Evolutionary conservation across 805 yeast genomes (phyloP), one percentile per base, ranked within the genome.

Genomic region (Lachancea quebecensis): DNA sequence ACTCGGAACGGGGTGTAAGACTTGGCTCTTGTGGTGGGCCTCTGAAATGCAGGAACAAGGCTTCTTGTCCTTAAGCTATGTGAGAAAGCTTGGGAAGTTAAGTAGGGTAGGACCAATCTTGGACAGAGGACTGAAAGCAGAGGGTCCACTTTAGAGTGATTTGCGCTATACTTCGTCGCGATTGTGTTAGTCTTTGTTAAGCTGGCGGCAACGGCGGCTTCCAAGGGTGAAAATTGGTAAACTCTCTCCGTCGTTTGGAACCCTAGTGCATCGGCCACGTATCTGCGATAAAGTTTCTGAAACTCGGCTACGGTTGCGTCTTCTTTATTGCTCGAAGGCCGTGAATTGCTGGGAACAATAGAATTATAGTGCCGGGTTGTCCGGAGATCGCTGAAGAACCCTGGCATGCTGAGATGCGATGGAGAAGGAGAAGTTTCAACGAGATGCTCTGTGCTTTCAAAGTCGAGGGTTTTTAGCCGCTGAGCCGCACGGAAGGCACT

Each of bases 201-300:
- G 17, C 2, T 27, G 16, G 52, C 31, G 8, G 38, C 15, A 17
- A 18, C 32, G 2, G 37, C n/a, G 30, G 12, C 15, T 18, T 40
- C 43, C 37, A 35, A 32, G 33, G 47, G 44, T 28, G 50, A 50
- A 48, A 68, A 69, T 9, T 58, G 66, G 34, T 75, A 60, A 1
- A 79, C 77, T 35, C 78, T 59, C 14, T 70, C 60, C 5, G 57
- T 59, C 4, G 62, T 52, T n/a, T 56, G 59, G 42, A 75, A 67
- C 2, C 78, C 75, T 31, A 79, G 59, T 0, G 82, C 81, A 29
- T 66, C 70, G 1, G 81, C 80, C 12, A 78, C 72, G 15, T 60
- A 58, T 5, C 63, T 68, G 37, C 68, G 60, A 39, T 70, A 72
- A 8, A 38, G 14, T 48, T 42, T 41, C 48, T 50, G 35, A 45